phyloP scores from a whole-genome alignment of 768 basidiomycete species.

The Lactifluus hygrophoroides region DNA sequence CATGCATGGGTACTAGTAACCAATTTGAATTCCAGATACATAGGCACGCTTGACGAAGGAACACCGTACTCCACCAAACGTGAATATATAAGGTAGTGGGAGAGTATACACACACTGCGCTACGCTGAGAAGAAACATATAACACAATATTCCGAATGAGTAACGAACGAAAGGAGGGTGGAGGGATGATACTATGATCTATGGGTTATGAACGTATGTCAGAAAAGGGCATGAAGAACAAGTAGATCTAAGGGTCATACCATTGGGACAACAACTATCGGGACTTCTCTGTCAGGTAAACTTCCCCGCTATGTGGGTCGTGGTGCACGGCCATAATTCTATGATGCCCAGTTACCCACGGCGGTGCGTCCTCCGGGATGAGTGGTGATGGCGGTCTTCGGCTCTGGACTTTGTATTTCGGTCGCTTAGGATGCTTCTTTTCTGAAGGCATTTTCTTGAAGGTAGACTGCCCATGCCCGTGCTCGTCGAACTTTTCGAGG shows the following conservation, averaged over 20 bases:
- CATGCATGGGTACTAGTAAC: too few species aligned
- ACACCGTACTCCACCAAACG: neutral
- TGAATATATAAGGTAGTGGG: neutral
- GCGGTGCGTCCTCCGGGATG: constrained; percentile 10
- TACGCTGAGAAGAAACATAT: neutral
- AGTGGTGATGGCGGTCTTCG: constrained; percentile 2
- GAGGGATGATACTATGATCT: neutral
- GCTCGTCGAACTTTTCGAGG: constrained; percentile 4
- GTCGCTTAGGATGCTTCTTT: neutral
- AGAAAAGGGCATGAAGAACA: neutral
- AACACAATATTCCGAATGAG: neutral
- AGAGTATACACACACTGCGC: neutral
- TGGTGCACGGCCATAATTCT: constrained; percentile 3
- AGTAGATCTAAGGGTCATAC: neutral
- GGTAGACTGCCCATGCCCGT: neutral
- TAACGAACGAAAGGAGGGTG: neutral
- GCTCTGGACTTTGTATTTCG: constrained; percentile 6
- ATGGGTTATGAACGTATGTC: neutral
- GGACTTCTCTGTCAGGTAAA: constrained; percentile 14
- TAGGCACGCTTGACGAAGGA: neutral
- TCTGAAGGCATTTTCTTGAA: neutral
- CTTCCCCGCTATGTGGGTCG: neutral
- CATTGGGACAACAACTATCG: neutral
- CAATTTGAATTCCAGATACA: neutral
- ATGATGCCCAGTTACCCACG: constrained; percentile 18